These are phyloP conservation scores for Pulveroboletus frians DNA, from an alignment of 768 basidiomycete species.

Conservation along the genomic window DNA sequence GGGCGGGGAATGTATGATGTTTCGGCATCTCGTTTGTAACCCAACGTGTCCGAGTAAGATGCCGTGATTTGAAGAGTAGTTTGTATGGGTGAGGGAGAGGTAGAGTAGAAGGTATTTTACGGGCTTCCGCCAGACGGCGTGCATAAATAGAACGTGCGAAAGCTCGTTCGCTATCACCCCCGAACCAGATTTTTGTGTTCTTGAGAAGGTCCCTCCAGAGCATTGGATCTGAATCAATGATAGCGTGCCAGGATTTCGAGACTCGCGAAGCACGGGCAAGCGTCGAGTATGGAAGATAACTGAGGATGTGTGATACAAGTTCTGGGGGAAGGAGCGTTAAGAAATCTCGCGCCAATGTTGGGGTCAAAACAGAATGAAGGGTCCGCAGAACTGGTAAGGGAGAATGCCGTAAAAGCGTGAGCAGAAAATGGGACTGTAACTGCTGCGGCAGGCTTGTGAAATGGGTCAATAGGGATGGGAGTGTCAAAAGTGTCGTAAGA, in stretches of 20 bases:
- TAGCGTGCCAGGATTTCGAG: slow-evolving; percentile 82
- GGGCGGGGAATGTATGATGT: slow-evolving; percentile 80
- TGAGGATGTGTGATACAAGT: slow-evolving; percentile 83
- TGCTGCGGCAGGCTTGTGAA: slow-evolving; percentile 75
- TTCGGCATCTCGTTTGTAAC: slow-evolving; percentile 65
- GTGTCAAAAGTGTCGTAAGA: slow-evolving; percentile 77
- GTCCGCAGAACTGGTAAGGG: slow-evolving; percentile 88
- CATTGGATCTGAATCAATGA: slow-evolving; percentile 85
- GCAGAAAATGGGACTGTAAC: slow-evolving; percentile 89
- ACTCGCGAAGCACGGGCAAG: slow-evolving; percentile 87
- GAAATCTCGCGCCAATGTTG: slow-evolving; percentile 92
- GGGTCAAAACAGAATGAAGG: slow-evolving; percentile 81
- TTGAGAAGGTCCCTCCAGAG: slow-evolving; percentile 88
- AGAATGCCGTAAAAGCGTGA: slow-evolving; percentile 88
- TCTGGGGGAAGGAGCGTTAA: slow-evolving; percentile 88
- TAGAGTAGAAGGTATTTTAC: slow-evolving; percentile 42
- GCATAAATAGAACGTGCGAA: slow-evolving; percentile 71
- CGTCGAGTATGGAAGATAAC: slow-evolving; percentile 74
- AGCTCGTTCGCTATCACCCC: slow-evolving; percentile 74
- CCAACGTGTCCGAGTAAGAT: slow-evolving; percentile 78
- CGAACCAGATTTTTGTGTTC: slow-evolving; percentile 84
- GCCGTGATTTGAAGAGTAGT: slow-evolving; percentile 87
- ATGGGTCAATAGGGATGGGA: slow-evolving; percentile 77
- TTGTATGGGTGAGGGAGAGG: slow-evolving; percentile 86
- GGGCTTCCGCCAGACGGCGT: slow-evolving; percentile 44